These are phyloP conservation scores for Leptosphaerulina australis DNA, from an alignment of 2,329 filamentous ascomycete genomes.

Conservation along the genomic window DNA sequence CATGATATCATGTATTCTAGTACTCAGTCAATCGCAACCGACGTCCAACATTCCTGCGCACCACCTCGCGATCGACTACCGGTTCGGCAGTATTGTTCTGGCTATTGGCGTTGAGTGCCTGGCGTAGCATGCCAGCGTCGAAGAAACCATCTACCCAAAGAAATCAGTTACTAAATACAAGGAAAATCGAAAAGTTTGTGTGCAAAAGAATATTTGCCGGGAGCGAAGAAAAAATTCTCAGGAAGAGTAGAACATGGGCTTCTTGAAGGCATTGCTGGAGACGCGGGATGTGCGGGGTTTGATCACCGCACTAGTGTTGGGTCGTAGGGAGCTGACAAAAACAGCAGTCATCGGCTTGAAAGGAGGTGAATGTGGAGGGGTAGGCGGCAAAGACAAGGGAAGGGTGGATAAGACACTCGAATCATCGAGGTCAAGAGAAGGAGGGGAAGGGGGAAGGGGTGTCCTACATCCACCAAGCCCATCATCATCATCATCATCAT, in stretches of 20 bases:
- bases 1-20: too few relatives aligned
- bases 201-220: too few relatives aligned
- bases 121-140: constrained; percentile 91
- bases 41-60: constrained; percentile 74
- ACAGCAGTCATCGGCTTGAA: constrained; percentile 44
- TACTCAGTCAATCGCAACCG: constrained; percentile 74
- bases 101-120: constrained; percentile 79
- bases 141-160: constrained; percentile 84
- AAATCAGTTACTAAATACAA: constrained; percentile 38
- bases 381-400: constrained; percentile 28
- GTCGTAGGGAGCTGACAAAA: constrained; percentile 36
- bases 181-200: not conserved
- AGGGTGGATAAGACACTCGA: constrained; percentile 24
- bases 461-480: constrained; percentile 84
- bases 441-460: constrained; percentile 42
- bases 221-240: constrained; percentile 8
- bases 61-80: constrained; percentile 65
- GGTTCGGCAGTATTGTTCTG: constrained; percentile 54
- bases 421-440: constrained; percentile 28
- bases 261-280: constrained; percentile 2
- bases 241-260: constrained; percentile 12
- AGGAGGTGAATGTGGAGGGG: constrained; percentile 45
- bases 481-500: constrained; percentile 83
- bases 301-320: constrained; percentile 11
- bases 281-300: constrained; percentile 30